These are phyloP conservation scores for Moesziomyces parantarcticus DNA, from an alignment of 1,284 basidiomycete species.

Conservation along the genomic window DNA sequence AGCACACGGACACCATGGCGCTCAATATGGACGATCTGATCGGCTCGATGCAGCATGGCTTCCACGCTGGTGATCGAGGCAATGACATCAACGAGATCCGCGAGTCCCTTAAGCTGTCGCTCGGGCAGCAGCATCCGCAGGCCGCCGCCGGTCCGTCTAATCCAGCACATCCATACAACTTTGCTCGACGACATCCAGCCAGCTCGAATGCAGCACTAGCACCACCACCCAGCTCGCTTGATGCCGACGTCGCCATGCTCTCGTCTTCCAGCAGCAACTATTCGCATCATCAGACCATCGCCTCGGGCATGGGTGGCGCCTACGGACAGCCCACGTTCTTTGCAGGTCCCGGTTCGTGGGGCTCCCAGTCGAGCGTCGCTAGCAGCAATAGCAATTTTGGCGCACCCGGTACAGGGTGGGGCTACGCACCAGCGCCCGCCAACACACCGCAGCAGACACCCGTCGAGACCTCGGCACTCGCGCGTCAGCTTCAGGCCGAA, in stretches of 20 bases:
- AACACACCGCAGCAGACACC: conserved; percentile 56
- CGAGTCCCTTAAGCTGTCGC: conserved; percentile 46
- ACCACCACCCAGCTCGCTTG: conserved; percentile 19
- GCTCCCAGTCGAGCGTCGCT: conserved; percentile 13
- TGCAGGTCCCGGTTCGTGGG: conserved; percentile 30
- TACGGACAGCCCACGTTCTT: conserved; percentile 13
- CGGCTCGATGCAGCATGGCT: conserved; percentile 58
- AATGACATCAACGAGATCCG: conserved; percentile 56
- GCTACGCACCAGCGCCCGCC: conserved; percentile 42
- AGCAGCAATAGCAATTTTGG: conserved; percentile 16
- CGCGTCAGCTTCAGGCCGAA: conserved; percentile 47
- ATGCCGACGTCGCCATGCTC: conserved; percentile 50
- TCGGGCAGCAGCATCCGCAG: conserved; percentile 27
- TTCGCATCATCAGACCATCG: conserved; percentile 3
- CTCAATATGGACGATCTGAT: conserved; percentile 62
- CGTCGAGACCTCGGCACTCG: conserved; percentile 44
- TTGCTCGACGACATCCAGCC: conserved; percentile 3
- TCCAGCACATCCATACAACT: conserved; percentile 1
- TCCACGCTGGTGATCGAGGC: conserved; percentile 56
- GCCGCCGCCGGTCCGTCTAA: conserved; percentile 17
- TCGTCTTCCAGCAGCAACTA: conserved; percentile 20
- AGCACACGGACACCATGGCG: conserved; percentile 34
- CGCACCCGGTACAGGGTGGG: conserved; percentile 9
- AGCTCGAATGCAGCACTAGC: neutral
- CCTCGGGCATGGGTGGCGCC: neutral